phyloP scores from a whole-genome alignment of 2,329 filamentous ascomycete genomes.

The Penicillium sp. region DNA sequence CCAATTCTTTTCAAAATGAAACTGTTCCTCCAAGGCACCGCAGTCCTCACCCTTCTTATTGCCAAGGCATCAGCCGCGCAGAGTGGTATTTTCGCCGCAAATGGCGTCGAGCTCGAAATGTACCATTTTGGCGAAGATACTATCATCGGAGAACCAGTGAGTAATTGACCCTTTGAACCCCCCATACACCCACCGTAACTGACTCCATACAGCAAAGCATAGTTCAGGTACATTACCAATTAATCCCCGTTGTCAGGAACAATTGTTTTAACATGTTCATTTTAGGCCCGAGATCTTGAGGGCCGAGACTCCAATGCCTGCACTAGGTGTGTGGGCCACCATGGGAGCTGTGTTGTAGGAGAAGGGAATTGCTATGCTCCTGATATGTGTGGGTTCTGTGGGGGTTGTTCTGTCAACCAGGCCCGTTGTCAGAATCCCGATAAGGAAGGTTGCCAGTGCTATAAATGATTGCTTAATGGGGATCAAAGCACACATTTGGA shows the following conservation, averaged over 20 bases:
- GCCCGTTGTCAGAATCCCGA: conserved; percentile 3
- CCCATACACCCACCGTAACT: background rate
- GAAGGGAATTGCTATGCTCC: conserved; percentile 3
- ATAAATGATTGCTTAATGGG: background rate
- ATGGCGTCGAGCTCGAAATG: background rate
- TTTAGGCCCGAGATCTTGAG: background rate
- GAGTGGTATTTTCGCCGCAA: background rate
- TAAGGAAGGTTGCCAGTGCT: conserved; percentile 3
- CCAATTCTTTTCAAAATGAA: background rate
- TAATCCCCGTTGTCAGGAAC: too few species aligned
- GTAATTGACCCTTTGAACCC: background rate
- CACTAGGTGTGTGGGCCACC: conserved; percentile 3
- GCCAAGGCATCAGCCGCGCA: background rate
- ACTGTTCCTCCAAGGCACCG: background rate
- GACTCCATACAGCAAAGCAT: background rate
- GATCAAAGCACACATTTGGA: too few species aligned
- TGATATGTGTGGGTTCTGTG: conserved; percentile 2
- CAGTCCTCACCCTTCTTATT: background rate
- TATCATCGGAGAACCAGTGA: background rate
- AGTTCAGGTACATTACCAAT: background rate
- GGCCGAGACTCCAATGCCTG: background rate
- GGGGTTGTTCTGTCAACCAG: background rate
- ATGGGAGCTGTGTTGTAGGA: conserved; percentile 4
- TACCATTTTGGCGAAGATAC: background rate
- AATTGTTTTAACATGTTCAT: background rate